Conservation (phyloP, 1,139 yeast species). For the Suzukiozyma palmioleophila region DNA sequence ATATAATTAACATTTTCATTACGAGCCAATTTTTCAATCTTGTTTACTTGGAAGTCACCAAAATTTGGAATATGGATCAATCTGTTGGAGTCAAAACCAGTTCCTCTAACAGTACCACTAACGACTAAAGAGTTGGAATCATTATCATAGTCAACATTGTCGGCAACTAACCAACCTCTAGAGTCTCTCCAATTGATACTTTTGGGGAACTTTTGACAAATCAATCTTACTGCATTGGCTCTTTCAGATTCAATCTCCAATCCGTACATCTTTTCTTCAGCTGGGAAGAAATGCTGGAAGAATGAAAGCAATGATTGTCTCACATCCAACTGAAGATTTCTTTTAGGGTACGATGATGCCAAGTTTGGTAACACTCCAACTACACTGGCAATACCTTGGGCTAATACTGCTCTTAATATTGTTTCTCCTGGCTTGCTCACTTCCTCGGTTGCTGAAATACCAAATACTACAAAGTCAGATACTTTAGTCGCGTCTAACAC, state of each 20-base stretch:
- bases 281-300: conserved; percentile 88
- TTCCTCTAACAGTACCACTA: conserved; percentile 84
- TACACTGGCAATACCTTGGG: conserved; percentile 88
- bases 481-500: conserved; percentile 84
- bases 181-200: conserved; percentile 88
- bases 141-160: conserved; percentile 36
- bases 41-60: conserved; percentile 82
- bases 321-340: conserved; percentile 72
- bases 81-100: conserved; percentile 73
- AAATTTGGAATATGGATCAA: conserved; percentile 81
- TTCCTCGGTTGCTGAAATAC: conserved; percentile 79
- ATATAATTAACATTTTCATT: conserved; percentile 11
- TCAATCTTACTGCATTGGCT: conserved; percentile 60
- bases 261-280: conserved; percentile 71
- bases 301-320: conserved; percentile 78
- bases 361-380: conserved; percentile 81
- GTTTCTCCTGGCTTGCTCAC: conserved; percentile 86
- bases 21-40: conserved; percentile 47
- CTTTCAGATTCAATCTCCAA: conserved; percentile 68
- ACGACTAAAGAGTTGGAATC: conserved; percentile 44
- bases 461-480: conserved; percentile 85
- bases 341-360: conserved; percentile 61
- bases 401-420: conserved; percentile 77
- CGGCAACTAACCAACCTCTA: conserved; percentile 84
- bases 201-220: conserved; percentile 86